phyloP scores from a whole-genome alignment of 1,284 basidiomycete genomes.

The Ustilago shanxiensis region DNA sequence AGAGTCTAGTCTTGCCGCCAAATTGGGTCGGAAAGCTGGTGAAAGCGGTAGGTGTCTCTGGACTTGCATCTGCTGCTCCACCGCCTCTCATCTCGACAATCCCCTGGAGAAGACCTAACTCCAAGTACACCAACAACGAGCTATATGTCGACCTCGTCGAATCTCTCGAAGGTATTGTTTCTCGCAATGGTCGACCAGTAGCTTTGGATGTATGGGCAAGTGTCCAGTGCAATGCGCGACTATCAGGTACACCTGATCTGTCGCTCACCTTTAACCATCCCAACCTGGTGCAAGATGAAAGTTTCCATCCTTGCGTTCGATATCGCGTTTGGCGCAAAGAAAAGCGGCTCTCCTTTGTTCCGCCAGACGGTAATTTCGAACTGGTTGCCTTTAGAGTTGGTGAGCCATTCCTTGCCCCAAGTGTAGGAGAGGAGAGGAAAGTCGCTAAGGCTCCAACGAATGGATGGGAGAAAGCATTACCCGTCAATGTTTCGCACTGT shows the following conservation, averaged over 20 bases:
- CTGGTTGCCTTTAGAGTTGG: slow-evolving; percentile 64
- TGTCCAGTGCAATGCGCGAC: slow-evolving; percentile 54
- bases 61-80: slow-evolving; percentile 72
- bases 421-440: not conserved
- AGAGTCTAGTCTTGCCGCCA: slow-evolving; percentile 64
- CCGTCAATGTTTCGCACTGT: slow-evolving; percentile 18
- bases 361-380: slow-evolving; percentile 62
- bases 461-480: slow-evolving; percentile 31
- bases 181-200: slow-evolving; percentile 72
- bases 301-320: slow-evolving; percentile 90
- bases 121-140: slow-evolving; percentile 64
- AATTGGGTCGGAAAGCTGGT: slow-evolving; percentile 64
- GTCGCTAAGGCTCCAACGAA: slow-evolving; percentile 26
- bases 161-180: slow-evolving; percentile 50
- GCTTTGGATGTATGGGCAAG: slow-evolving; percentile 49
- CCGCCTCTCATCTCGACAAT: slow-evolving; percentile 69
- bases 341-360: slow-evolving; percentile 54
- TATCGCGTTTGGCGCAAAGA: slow-evolving; percentile 78
- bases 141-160: slow-evolving; percentile 64
- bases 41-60: slow-evolving; percentile 56
- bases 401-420: slow-evolving; percentile 65
- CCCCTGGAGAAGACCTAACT: slow-evolving; percentile 64
- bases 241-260: slow-evolving; percentile 70
- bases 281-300: slow-evolving; percentile 80
- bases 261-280: slow-evolving; percentile 69